Base-by-base conservation (phyloP, 257 asterid species). In the Solanum clarkiae region DNA sequence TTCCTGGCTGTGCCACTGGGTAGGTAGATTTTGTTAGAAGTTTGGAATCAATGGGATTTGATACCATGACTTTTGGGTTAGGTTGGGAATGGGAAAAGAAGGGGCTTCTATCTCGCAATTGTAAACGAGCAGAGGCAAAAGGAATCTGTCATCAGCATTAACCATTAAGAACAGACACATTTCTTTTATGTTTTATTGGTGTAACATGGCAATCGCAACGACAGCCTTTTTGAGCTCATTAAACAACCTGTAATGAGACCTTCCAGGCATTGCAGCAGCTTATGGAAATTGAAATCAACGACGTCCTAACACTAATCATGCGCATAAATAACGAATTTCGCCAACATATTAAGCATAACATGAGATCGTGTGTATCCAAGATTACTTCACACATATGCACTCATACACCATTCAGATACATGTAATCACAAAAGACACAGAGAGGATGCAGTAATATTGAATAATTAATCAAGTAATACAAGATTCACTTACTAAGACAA, bases 401-500 rank as follows among this genome's bases (percentile, higher is more conserved):
- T 49, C 3, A 75, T 49, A 16, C 24, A 24, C 60, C 11, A 72
- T 45, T n/a, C 20, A 5, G 49, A 49, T 45, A 45, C 14, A 75
- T 14, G 13, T 22, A 7, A 59, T 49, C 75, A 24, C 80, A 54
- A 84, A 17, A 4, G 18, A 77, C 80, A 74, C 42, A 80, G 10
- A 75, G 44, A 55, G 32, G 45, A 42, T 51, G 49, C 63, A 74
- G 22, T 62, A 62, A 29, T 7, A 66, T 40, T 6, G 10, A 4
- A 22, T 5, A 36, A 45, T 42, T 42, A 32, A 44, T n/a, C 74
- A 40, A 79, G 40, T 24, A 84, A 16, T 54, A 49, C 14, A 14
- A 80, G 6, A 84, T 10, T 42, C 53, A 88, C 94, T 91, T 85
- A 92, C 93, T 86, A 84, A 56, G 98, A 98, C 91, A 96, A 81